A percentile compares a stretch with the other conserved stretches of the same genome.
These are phyloP conservation scores for Musa balbisiana DNA, from an alignment of 202 grass and related monocot species.

Conservation along the genomic window DNA sequence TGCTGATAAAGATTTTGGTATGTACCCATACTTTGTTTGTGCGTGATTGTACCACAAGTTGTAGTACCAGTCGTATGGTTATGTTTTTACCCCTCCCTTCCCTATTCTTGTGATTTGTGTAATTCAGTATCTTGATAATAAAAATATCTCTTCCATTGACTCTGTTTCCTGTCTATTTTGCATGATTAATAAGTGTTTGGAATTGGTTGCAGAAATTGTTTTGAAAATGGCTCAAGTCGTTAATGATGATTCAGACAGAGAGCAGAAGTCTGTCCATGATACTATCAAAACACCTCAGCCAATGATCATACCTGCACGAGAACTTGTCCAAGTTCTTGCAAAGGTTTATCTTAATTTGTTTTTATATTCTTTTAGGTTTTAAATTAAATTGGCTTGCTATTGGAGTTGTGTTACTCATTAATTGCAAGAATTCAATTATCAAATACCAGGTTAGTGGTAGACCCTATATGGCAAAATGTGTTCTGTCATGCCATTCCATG, in stretches of 20 bases:
- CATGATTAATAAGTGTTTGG: slow-evolving; percentile 10
- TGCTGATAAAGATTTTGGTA: slow-evolving; percentile 91
- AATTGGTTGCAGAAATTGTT: slow-evolving; percentile 48
- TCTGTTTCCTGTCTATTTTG: not conserved
- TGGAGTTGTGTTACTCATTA: not conserved
- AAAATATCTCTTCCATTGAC: not conserved
- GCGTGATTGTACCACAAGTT: not conserved
- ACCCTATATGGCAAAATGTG: not conserved
- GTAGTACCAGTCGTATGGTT: not conserved
- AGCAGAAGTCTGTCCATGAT: slow-evolving; percentile 39
- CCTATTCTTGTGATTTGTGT: not conserved
- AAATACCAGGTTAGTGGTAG: not conserved
- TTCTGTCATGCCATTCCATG: not conserved
- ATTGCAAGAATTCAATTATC: not conserved
- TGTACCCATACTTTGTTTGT: not conserved
- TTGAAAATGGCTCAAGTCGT: slow-evolving; percentile 90
- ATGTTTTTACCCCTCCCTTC: not conserved
- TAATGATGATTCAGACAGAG: slow-evolving; percentile 59
- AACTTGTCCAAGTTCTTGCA: slow-evolving; percentile 82
- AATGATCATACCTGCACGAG: slow-evolving; percentile 77
- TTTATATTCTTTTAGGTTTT: not conserved
- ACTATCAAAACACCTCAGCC: slow-evolving; percentile 59
- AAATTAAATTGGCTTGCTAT: not conserved
- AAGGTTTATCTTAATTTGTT: slow-evolving; percentile 40
- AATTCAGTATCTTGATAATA: not conserved